Evolutionary conservation across 176 grass and related monocot genomes (phyloP).

Genomic region (Cymbopogon citratus): DNA sequence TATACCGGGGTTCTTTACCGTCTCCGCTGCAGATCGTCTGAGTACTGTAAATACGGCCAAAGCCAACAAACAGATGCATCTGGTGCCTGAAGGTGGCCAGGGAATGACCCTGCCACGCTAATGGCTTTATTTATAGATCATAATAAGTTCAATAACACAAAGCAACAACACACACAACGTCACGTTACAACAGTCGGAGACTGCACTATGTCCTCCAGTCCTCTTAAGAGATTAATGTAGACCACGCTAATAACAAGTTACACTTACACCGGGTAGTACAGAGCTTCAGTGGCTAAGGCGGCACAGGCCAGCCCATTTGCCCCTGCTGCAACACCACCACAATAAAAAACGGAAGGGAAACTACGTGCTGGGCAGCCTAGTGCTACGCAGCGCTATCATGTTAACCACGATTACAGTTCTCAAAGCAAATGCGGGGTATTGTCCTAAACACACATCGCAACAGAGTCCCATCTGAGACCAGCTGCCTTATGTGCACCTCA

Average conservation of each 20-base stretch:
- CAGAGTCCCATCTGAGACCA: neutral
- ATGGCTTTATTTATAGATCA: slow-evolving; percentile 1
- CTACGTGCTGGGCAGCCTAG: slow-evolving; percentile 23
- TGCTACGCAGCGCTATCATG: slow-evolving; percentile 22
- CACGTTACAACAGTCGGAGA: slow-evolving; percentile 15
- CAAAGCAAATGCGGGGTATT: slow-evolving; percentile 36
- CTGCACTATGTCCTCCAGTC: neutral
- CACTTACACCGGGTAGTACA: slow-evolving; percentile 4
- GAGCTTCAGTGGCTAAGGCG: neutral
- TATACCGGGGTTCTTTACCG: no score
- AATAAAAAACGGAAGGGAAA: neutral
- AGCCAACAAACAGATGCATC: neutral
- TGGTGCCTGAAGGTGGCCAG: neutral
- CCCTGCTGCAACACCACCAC: neutral
- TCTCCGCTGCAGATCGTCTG: no score
- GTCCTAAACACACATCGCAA: slow-evolving; percentile 9
- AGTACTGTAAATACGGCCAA: neutral
- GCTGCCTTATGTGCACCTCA: slow-evolving; percentile 29
- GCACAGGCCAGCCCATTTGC: slow-evolving; percentile 12
- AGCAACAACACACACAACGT: neutral
- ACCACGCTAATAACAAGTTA: slow-evolving; percentile 29
- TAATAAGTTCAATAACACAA: slow-evolving; percentile 2
- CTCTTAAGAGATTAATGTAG: slow-evolving; percentile 22
- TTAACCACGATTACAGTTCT: slow-evolving; percentile 42
- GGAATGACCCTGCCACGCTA: neutral